These are phyloP conservation scores for Melampsora americana DNA, from an alignment of 1,284 basidiomycete genomes.

Conservation along the genomic window DNA sequence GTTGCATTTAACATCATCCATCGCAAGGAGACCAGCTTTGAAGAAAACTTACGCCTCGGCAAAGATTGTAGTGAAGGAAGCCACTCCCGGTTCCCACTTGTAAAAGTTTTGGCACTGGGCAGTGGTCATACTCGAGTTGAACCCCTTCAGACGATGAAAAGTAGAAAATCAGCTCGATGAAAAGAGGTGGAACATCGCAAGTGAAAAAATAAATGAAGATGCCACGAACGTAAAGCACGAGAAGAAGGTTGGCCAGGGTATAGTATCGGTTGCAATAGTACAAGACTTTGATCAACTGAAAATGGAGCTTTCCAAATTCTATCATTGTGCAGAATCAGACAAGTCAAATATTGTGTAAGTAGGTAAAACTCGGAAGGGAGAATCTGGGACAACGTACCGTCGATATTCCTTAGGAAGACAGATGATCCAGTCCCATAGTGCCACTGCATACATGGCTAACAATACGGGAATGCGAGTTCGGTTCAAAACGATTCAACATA, in stretches of 20 bases:
- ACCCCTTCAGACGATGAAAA: constrained; percentile 18
- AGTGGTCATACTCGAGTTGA: constrained; percentile 37
- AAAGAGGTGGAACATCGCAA: not conserved
- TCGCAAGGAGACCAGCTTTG: not conserved
- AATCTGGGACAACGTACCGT: constrained; percentile 13
- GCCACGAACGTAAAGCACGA: constrained; percentile 37
- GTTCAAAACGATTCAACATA: not conserved
- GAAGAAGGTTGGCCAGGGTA: constrained; percentile 36
- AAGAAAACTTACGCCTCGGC: constrained; percentile 36
- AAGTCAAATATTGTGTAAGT: not conserved
- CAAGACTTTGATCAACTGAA: constrained; percentile 36
- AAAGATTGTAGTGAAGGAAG: constrained; percentile 42
- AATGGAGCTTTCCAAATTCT: constrained; percentile 42
- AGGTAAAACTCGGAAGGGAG: not conserved
- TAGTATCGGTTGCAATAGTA: constrained; percentile 43
- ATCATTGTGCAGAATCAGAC: not conserved
- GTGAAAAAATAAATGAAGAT: not conserved
- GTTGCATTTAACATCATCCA: not conserved
- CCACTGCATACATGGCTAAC: constrained; percentile 41
- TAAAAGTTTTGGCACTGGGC: constrained; percentile 22
- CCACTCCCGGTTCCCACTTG: constrained; percentile 43
- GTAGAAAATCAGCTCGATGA: not conserved
- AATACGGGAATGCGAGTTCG: not conserved
- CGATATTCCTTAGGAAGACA: constrained; percentile 41
- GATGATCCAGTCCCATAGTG: constrained; percentile 42